phyloP scores from a whole-genome alignment of 306 rosid species.

The Oxytropis ochrocephala region DNA sequence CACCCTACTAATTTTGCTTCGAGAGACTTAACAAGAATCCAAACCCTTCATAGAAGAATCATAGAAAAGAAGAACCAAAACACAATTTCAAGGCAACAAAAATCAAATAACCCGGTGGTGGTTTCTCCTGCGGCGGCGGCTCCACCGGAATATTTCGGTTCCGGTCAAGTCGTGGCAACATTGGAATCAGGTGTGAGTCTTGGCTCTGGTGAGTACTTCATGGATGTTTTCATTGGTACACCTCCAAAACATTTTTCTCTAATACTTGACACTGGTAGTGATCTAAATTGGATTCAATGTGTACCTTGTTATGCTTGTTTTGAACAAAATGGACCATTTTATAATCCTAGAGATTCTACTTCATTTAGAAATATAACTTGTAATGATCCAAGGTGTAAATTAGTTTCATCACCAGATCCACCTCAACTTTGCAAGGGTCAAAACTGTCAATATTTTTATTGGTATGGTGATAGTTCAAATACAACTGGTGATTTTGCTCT shows the following conservation, averaged over 20 bases:
- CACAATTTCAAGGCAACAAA: conserved; percentile 46
- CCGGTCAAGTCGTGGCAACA: conserved; percentile 64
- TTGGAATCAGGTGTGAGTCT: conserved; percentile 70
- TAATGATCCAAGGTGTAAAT: conserved; percentile 44
- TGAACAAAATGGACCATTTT: conserved; percentile 68
- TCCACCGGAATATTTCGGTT: conserved; percentile 38
- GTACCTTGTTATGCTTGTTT: conserved; percentile 79
- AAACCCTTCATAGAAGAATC: conserved; percentile 57
- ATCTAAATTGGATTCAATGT: conserved; percentile 89
- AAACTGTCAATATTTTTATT: conserved; percentile 74
- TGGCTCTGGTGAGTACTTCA: conserved; percentile 88
- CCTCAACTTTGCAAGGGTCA: conserved; percentile 53
- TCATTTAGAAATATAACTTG: conserved; percentile 62
- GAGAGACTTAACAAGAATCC: conserved; percentile 55
- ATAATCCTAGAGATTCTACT: conserved; percentile 54
- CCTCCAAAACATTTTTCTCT: conserved; percentile 76
- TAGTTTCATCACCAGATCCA: conserved; percentile 74
- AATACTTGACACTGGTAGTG: conserved; percentile 88
- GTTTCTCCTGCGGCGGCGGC: conserved; percentile 37
- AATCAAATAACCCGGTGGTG: conserved; percentile 2
- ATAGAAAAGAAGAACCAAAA: conserved; percentile 68
- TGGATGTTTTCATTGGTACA: conserved; percentile 78
- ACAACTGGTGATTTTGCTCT: conserved; percentile 79
- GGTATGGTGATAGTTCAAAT: conserved; percentile 88
- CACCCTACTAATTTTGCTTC: conserved; percentile 38